Percentiles rank a stretch among this genome's conserved stretches.
Evolutionary conservation across 202 grass and related monocot species (phyloP).

Genomic region (Sporobolus alterniflorus): DNA sequence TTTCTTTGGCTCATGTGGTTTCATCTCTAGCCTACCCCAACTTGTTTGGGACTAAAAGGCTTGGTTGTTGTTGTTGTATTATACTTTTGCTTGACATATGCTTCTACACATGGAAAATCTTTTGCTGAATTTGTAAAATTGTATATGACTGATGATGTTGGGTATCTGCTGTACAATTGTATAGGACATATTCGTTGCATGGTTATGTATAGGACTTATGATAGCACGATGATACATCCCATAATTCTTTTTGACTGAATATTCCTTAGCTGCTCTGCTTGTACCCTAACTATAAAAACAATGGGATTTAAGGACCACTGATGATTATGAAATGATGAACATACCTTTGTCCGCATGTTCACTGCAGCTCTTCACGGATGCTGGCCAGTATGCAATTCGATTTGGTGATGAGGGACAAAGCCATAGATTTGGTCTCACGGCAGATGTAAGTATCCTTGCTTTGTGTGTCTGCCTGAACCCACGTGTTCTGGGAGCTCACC

Average conservation of each 20-base stretch:
- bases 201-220: not conserved
- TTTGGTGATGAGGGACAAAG: slow-evolving; percentile 69
- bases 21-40: too few relatives aligned
- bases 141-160: not conserved
- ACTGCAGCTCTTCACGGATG: slow-evolving; percentile 95
- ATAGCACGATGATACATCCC: not conserved
- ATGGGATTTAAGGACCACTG: not conserved
- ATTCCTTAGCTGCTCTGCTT: not conserved
- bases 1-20: too few relatives aligned
- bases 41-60: too few relatives aligned
- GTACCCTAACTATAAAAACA: slow-evolving; percentile 1
- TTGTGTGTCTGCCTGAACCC: not conserved
- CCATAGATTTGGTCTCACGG: slow-evolving; percentile 32
- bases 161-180: not conserved
- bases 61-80: too few relatives aligned
- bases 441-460: slow-evolving; percentile 50
- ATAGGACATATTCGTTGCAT: too few relatives aligned
- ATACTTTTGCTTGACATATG: not conserved
- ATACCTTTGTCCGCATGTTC: slow-evolving; percentile 10
- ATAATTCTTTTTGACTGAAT: not conserved
- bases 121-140: not conserved
- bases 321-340: not conserved
- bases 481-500: not conserved
- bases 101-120: slow-evolving; percentile 4
- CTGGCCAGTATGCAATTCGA: slow-evolving; percentile 91